phyloP scores from a whole-genome alignment of 2,329 filamentous ascomycete genomes.

The Zymoseptoria tritici region DNA sequence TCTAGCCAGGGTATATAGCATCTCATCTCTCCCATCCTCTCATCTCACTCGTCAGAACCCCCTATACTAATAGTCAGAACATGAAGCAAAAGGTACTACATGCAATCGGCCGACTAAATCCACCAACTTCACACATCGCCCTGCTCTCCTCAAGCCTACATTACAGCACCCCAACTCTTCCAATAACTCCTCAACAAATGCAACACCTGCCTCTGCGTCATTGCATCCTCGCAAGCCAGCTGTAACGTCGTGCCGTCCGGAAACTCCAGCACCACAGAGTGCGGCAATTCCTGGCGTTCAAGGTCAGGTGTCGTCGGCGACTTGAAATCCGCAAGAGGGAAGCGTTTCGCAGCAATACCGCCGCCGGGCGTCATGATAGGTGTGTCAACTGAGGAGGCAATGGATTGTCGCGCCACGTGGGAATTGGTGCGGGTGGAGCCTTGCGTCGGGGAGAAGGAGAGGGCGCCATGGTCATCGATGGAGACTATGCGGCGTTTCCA shows the following conservation, averaged over 20 bases:
- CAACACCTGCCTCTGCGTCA: slow-evolving; percentile 46
- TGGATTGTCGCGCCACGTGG: neutral
- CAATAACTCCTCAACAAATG: slow-evolving; percentile 27
- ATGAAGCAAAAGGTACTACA: neutral
- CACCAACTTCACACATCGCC: neutral
- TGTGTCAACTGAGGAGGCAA: neutral
- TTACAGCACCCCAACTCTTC: slow-evolving; percentile 17
- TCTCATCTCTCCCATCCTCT: neutral
- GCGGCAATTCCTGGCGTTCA: slow-evolving; percentile 84
- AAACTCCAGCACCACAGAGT: slow-evolving; percentile 65
- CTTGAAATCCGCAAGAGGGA: slow-evolving; percentile 78
- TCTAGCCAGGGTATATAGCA: neutral
- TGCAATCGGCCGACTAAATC: too few species aligned
- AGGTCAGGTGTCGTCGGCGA: slow-evolving; percentile 76
- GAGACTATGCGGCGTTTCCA: slow-evolving; percentile 92
- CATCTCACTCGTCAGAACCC: too few species aligned
- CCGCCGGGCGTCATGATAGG: slow-evolving; percentile 27
- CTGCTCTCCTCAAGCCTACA: neutral
- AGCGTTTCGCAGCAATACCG: slow-evolving; percentile 45
- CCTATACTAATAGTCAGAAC: neutral
- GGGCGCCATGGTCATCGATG: slow-evolving; percentile 73
- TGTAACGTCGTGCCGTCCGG: slow-evolving; percentile 55
- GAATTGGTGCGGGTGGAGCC: slow-evolving; percentile 28
- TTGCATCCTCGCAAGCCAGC: slow-evolving; percentile 53
- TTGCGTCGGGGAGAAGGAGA: slow-evolving; percentile 68